A percentile compares a stretch with the other conserved stretches of the same genome.
phyloP scores from a whole-genome alignment of 2,329 filamentous ascomycete genomes.

The Calonectria henricotiae region DNA sequence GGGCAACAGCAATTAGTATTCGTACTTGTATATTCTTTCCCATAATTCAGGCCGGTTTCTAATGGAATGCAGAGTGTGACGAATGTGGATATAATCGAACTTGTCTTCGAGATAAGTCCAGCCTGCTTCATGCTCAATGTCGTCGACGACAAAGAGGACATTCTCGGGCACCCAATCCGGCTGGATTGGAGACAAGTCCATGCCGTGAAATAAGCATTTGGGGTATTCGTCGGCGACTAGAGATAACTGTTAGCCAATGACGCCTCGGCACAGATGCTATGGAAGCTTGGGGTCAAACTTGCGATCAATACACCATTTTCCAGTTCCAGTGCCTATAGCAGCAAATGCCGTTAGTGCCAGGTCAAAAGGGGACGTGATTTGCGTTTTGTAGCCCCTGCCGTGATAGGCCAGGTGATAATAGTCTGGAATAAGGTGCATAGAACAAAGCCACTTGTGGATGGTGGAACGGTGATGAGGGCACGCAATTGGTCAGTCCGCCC shows the following conservation, averaged over 20 bases:
- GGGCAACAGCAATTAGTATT: not conserved
- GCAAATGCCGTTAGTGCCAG: conserved; percentile 19
- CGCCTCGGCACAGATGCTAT: not conserved
- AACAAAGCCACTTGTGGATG: conserved; percentile 3
- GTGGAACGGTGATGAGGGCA: conserved; percentile 2
- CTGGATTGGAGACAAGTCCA: conserved; percentile 70
- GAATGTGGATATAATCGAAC: conserved; percentile 68
- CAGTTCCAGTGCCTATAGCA: conserved; percentile 66
- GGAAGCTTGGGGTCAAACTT: conserved; percentile 50
- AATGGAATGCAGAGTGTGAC: conserved; percentile 65
- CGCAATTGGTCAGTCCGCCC: conserved; percentile 12
- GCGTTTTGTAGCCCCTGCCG: not conserved
- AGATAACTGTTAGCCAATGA: conserved; percentile 34
- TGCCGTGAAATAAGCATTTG: conserved; percentile 63
- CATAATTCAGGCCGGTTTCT: conserved; percentile 61
- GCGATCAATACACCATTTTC: conserved; percentile 69
- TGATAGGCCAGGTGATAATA: conserved; percentile 5
- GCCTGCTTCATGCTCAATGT: conserved; percentile 68
- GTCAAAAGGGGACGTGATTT: conserved; percentile 7
- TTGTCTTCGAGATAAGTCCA: conserved; percentile 65
- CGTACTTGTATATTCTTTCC: conserved; percentile 63
- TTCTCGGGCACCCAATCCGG: conserved; percentile 69
- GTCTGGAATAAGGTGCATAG: not conserved
- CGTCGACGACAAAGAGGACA: conserved; percentile 68
- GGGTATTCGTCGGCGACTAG: conserved; percentile 67